A percentile compares a stretch with the other conserved stretches of the same genome.
These are phyloP conservation scores for Mortierella sp. DNA, from an alignment of 371 early-diverging fungal species.

Conservation along the genomic window DNA sequence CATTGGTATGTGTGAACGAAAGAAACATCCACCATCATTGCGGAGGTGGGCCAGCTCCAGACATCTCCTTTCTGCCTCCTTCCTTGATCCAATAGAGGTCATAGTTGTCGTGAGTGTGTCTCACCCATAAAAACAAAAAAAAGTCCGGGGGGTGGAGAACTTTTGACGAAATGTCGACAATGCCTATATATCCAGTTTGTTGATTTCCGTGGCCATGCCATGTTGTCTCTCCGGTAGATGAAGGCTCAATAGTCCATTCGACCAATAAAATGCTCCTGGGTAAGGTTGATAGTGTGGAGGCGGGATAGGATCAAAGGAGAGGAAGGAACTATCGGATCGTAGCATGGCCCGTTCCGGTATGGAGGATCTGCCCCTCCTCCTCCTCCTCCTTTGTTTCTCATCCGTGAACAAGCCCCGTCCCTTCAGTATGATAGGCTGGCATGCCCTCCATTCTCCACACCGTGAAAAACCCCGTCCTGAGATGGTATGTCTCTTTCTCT, in stretches of 20 bases:
- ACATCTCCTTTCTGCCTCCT: background rate
- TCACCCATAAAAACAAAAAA: background rate
- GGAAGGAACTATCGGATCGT: background rate
- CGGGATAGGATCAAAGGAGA: slow-evolving; percentile 6
- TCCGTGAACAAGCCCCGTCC: background rate
- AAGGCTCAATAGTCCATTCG: background rate
- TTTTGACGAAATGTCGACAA: background rate
- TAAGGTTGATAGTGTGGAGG: background rate
- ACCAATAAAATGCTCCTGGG: background rate
- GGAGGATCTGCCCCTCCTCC: background rate
- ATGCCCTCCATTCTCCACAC: background rate
- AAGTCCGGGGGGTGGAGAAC: slow-evolving; percentile 10
- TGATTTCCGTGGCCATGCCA: background rate
- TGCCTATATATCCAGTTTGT: slow-evolving; percentile 3
- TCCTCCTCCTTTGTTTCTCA: background rate
- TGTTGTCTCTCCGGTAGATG: background rate
- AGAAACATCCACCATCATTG: background rate
- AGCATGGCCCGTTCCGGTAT: slow-evolving; percentile 1
- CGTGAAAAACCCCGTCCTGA: background rate
- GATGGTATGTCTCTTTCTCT: background rate
- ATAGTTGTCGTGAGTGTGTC: background rate
- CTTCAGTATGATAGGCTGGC: background rate
- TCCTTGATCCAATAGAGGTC: background rate
- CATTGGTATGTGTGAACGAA: background rate
- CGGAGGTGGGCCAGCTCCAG: background rate